Evolutionary conservation across 2,329 filamentous ascomycete species (phyloP).

Genomic region (Phoma sp.): DNA sequence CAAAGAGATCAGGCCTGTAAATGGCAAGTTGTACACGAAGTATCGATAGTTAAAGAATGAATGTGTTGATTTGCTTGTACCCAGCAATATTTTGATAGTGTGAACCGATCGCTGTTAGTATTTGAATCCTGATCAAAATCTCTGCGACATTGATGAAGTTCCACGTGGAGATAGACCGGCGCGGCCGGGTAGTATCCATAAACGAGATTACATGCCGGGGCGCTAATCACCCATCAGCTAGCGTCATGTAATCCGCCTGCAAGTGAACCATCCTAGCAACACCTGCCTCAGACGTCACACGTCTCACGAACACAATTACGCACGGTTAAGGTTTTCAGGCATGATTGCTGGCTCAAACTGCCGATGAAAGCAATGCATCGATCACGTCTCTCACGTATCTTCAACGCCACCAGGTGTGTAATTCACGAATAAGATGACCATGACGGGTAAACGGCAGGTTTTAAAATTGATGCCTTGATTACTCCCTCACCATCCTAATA

Average conservation of each 20-base stretch:
- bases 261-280: neutral
- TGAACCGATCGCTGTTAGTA: too few species aligned
- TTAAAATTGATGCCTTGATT: constrained; percentile 14
- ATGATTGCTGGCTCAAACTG: neutral
- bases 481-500: constrained; percentile 26
- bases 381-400: neutral
- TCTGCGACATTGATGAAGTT: too few species aligned
- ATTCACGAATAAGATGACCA: neutral
- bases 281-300: constrained; percentile 20
- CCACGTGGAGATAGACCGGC: too few species aligned
- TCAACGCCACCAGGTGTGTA: neutral
- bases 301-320: constrained; percentile 22
- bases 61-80: neutral
- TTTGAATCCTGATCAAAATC: too few species aligned
- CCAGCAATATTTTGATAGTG: neutral
- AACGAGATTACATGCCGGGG: neutral
- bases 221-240: neutral
- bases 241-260: neutral
- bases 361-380: neutral
- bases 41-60: constrained; percentile 2
- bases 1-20: neutral
- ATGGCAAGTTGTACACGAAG: neutral
- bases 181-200: too few species aligned
- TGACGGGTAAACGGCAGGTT: constrained; percentile 10
- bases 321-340: neutral